Conservation (phyloP, 2,329 filamentous ascomycete genomes). For the Colletotrichum australisinense region DNA sequence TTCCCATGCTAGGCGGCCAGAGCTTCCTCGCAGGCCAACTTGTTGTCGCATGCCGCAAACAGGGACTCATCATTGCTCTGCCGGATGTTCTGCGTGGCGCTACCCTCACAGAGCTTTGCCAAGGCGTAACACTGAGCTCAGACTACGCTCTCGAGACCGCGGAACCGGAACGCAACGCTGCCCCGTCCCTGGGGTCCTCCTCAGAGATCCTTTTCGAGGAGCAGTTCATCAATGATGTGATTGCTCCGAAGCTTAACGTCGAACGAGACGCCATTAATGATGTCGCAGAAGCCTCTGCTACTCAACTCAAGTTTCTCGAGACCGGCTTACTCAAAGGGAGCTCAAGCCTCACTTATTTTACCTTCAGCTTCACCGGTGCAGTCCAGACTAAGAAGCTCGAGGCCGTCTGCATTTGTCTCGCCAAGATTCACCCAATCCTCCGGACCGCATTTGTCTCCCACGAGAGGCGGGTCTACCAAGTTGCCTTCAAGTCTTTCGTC, state of each 20-base stretch:
- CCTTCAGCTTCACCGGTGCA: constrained; percentile 59
- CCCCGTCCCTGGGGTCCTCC: background rate
- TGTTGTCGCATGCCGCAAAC: constrained; percentile 56
- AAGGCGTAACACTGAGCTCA: constrained; percentile 39
- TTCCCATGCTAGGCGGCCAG: constrained; percentile 60
- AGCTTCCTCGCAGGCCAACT: constrained; percentile 56
- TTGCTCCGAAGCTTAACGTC: constrained; percentile 56
- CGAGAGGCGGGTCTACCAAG: constrained; percentile 60
- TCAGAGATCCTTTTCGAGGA: constrained; percentile 41
- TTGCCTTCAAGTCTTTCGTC: constrained; percentile 54
- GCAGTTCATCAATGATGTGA: constrained; percentile 51
- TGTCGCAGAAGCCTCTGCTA: constrained; percentile 58
- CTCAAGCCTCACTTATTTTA: constrained; percentile 59
- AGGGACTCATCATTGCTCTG: constrained; percentile 54
- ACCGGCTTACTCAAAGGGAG: constrained; percentile 55
- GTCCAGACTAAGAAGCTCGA: constrained; percentile 57
- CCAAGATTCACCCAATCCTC: constrained; percentile 60
- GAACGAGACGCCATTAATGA: constrained; percentile 57
- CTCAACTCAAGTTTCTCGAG: constrained; percentile 61
- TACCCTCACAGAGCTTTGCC: constrained; percentile 59
- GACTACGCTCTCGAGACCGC: constrained; percentile 22
- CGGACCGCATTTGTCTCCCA: constrained; percentile 65
- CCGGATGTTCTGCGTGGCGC: constrained; percentile 54
- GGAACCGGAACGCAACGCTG: background rate
- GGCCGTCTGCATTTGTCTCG: constrained; percentile 57